Evolutionary conservation across 106 monocot genomes (phyloP), one percentile per base, ranked within the genome.

Genomic region (Platanthera guangdongensis): DNA sequence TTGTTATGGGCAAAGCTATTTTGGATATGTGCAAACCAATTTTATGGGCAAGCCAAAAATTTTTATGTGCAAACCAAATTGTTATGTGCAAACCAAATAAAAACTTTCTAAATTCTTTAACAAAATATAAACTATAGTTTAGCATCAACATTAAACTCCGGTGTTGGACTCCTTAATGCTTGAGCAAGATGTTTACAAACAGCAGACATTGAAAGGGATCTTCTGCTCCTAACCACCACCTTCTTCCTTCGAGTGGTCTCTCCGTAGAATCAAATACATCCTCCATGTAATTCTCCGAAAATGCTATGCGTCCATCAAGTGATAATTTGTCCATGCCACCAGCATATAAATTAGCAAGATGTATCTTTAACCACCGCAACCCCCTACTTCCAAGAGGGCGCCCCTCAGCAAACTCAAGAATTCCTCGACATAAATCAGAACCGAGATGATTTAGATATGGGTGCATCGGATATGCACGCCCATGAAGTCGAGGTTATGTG

Each of bases 391-490:
- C 89, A 47, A 95, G 76, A 48, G 84, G 87, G 5, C 92, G 81
- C 22, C 89, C 92, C 52, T 92, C 89, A 12, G 95, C 87, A 86
- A 95, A 95, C 63, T 95, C 92, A 57, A 95, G 69, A 55, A 95
- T 77, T 48, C 95, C 95, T 63, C 92, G 87, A 71, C 95, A 95
- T 70, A 92, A 73, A 88, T 95, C 92, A 74, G 89, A 89, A 74
- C 95, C 92, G 75, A 95, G 86, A 81, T 95, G 95, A 74, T 95
- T 92, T 65, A 95, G 79, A 75, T 95, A 85, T 48, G 95, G 95
- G 53, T 95, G 95, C 95, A 95, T 95, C 9, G 95, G 95, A 79
- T 95, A 95, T 67, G 95, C 95, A 70, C 95, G 89, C 95, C 95
- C 78, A 92, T 84, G 54, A 95, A 95, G 52, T 95, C 95, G 30